Percentiles rank a stretch among this genome's conserved stretches.
Conservation (phyloP, 192 early-diverging fungal genomes). For the Backusella sp. region DNA sequence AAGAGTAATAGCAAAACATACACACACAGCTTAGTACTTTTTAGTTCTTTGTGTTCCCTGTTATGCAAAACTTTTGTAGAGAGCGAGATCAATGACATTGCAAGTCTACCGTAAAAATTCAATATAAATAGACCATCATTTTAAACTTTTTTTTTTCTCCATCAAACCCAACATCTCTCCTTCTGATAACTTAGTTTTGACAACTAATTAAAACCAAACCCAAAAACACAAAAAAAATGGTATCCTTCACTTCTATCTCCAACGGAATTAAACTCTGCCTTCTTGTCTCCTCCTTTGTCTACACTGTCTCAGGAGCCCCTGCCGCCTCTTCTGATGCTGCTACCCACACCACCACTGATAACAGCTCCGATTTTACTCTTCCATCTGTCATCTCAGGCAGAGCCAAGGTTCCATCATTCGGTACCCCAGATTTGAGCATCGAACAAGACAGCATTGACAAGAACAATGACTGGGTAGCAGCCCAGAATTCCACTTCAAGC, state of each 20-base stretch:
- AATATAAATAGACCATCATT: neutral
- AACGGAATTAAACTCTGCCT: neutral
- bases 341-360: neutral
- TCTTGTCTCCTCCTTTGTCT: neutral
- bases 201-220: neutral
- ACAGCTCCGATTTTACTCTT: neutral
- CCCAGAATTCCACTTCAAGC: neutral
- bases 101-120: neutral
- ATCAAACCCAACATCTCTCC: neutral
- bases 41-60: neutral
- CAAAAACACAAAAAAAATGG: neutral
- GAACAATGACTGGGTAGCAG: neutral
- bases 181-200: neutral
- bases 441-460: neutral
- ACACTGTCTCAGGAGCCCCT: neutral
- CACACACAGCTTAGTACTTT: neutral
- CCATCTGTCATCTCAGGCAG: neutral
- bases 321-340: neutral
- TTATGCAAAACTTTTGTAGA: neutral
- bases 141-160: neutral
- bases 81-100: neutral
- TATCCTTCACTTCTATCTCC: constrained; percentile 5
- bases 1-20: neutral
- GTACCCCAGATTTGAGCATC: neutral
- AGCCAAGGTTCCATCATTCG: neutral